phyloP scores from a whole-genome alignment of 805 yeast genomes.

The Candida manassasensis region DNA sequence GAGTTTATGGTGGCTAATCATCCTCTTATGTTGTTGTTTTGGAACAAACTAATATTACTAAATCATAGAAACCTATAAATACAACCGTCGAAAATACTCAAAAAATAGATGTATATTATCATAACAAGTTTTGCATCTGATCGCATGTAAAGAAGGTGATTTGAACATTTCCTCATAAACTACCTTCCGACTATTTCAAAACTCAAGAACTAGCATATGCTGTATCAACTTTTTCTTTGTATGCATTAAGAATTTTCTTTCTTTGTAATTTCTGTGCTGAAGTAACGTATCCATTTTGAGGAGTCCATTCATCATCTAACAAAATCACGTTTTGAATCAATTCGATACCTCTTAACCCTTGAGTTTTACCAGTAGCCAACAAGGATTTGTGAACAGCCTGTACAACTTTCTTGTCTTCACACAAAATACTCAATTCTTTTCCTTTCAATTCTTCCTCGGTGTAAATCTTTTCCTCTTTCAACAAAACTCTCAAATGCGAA shows the following conservation, averaged over 20 bases:
- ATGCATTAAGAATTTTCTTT: slow-evolving; percentile 73
- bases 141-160: too few relatives aligned
- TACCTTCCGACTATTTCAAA: too few relatives aligned
- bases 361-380: slow-evolving; percentile 69
- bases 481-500: slow-evolving; percentile 47
- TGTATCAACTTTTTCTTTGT: slow-evolving; percentile 60
- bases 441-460: slow-evolving; percentile 46
- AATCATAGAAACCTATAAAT: not conserved
- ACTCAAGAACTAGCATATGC: slow-evolving; percentile 39
- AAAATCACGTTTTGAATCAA: slow-evolving; percentile 73
- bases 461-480: slow-evolving; percentile 48
- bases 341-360: slow-evolving; percentile 84
- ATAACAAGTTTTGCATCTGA: too few relatives aligned
- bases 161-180: too few relatives aligned
- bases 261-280: slow-evolving; percentile 96
- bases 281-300: slow-evolving; percentile 89
- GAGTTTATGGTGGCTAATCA: slow-evolving; percentile 48
- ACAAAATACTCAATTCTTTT: slow-evolving; percentile 43
- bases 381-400: slow-evolving; percentile 54
- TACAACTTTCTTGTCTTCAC: slow-evolving; percentile 53
- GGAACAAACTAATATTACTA: not conserved
- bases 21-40: not conserved
- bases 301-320: slow-evolving; percentile 94
- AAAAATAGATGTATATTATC: too few relatives aligned
- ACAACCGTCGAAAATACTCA: not conserved